Percentiles rank a stretch among this genome's conserved stretches.
Evolutionary conservation across 768 basidiomycete species (phyloP).

Genomic region (Lyophyllum atratum): DNA sequence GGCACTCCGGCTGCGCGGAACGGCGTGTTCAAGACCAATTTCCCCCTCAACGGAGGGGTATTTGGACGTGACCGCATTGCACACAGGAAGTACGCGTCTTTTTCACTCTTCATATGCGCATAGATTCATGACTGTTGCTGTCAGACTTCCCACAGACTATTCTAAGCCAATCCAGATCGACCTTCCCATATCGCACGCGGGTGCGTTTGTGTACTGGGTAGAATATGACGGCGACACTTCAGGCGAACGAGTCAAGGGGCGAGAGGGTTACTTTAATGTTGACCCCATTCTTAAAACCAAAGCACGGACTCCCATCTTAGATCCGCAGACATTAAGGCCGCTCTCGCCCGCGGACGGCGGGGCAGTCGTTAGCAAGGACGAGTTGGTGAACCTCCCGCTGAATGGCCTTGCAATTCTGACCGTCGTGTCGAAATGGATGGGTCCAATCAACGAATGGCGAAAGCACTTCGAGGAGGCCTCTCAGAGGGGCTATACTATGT

Average conservation of each 20-base stretch:
- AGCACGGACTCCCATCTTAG: constrained; percentile 74
- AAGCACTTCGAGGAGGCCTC: constrained; percentile 81
- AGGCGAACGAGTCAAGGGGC: constrained; percentile 72
- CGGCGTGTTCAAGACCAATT: constrained; percentile 94
- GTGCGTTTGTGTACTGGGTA: constrained; percentile 94
- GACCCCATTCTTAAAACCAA: constrained; percentile 85
- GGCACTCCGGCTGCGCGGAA: constrained; percentile 90
- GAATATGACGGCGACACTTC: constrained; percentile 75
- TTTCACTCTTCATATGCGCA: constrained; percentile 12
- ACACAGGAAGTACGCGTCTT: constrained; percentile 61
- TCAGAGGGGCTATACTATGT: constrained; percentile 94
- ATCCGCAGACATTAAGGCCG: constrained; percentile 44
- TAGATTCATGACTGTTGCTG: constrained; percentile 15
- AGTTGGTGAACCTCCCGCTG: constrained; percentile 72
- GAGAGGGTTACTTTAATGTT: constrained; percentile 94
- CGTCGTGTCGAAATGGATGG: constrained; percentile 99
- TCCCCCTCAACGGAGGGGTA: constrained; percentile 88
- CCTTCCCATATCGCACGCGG: constrained; percentile 94
- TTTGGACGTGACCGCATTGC: constrained; percentile 79
- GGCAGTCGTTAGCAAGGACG: constrained; percentile 43
- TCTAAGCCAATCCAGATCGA: constrained; percentile 93
- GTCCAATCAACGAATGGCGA: constrained; percentile 74
- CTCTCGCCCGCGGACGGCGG: constrained; percentile 57
- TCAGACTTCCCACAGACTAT: constrained; percentile 81
- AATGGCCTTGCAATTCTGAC: constrained; percentile 89